Evolutionary conservation across 1,284 basidiomycete species (phyloP).

Genomic region (Ustilago xerochloae): DNA sequence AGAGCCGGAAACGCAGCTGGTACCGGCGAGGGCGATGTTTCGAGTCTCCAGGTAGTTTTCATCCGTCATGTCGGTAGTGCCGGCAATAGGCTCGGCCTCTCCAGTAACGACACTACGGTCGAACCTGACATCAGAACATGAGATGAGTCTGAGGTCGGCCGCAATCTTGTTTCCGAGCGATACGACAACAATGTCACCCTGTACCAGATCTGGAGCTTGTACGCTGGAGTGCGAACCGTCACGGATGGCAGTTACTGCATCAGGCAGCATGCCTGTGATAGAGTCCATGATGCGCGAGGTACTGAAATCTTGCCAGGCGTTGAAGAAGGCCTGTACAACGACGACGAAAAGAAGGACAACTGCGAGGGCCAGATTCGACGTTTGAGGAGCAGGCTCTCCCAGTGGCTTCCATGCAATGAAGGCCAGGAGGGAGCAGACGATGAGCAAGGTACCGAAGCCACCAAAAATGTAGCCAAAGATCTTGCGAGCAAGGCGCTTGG

Average conservation of each 20-base stretch:
- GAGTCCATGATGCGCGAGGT: constrained; percentile 68
- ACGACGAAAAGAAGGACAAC: constrained; percentile 69
- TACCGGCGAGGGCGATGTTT: constrained; percentile 77
- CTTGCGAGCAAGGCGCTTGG: constrained; percentile 72
- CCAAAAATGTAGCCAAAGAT: constrained; percentile 73
- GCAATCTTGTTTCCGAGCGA: constrained; percentile 71
- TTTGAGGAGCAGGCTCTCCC: constrained; percentile 71
- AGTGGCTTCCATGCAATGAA: constrained; percentile 73
- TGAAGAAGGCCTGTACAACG: constrained; percentile 70
- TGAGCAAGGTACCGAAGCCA: constrained; percentile 74
- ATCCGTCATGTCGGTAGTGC: constrained; percentile 72
- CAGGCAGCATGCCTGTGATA: constrained; percentile 72
- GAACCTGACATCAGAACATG: constrained; percentile 73
- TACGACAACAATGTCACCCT: constrained; percentile 75
- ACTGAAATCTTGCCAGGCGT: constrained; percentile 69
- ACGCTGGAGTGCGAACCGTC: constrained; percentile 74
- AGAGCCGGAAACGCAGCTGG: constrained; percentile 74
- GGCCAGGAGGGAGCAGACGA: constrained; percentile 72
- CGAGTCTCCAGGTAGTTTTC: constrained; percentile 71
- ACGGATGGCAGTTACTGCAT: constrained; percentile 74
- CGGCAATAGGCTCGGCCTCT: constrained; percentile 73
- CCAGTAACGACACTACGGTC: constrained; percentile 77
- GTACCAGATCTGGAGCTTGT: constrained; percentile 76
- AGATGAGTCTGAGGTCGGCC: constrained; percentile 69
- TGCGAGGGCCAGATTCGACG: constrained; percentile 71